Conservation (phyloP, 2,329 filamentous ascomycete species). For the Calonectria crousiana region DNA sequence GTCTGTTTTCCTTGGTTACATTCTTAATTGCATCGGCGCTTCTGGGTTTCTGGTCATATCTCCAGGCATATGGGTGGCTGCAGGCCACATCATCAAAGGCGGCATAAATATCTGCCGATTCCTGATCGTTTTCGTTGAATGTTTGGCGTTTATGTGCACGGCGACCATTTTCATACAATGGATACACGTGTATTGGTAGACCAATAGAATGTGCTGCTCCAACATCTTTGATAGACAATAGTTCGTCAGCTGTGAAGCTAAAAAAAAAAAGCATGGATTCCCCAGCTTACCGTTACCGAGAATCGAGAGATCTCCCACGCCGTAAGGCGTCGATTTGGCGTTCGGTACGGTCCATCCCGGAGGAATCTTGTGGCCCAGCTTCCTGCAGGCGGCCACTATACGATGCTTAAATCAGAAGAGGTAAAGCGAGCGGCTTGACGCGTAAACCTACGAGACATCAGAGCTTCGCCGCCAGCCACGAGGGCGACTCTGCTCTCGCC, state of each 20-base stretch:
- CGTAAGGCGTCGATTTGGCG: slow-evolving; percentile 57
- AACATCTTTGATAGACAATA: slow-evolving; percentile 54
- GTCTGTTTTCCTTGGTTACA: slow-evolving; percentile 68
- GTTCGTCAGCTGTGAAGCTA: neutral
- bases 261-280: fast-evolving
- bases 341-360: slow-evolving; percentile 68
- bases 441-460: slow-evolving; percentile 64
- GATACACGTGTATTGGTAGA: slow-evolving; percentile 75
- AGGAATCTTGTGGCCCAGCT: slow-evolving; percentile 48
- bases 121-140: slow-evolving; percentile 65
- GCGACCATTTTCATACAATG: slow-evolving; percentile 74
- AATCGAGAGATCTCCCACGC: slow-evolving; percentile 60
- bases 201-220: slow-evolving; percentile 70
- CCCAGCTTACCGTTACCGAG: slow-evolving; percentile 38
- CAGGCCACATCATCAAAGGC: slow-evolving; percentile 70
- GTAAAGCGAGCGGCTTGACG: neutral
- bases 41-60: slow-evolving; percentile 59
- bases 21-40: slow-evolving; percentile 65
- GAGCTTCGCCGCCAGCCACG: slow-evolving; percentile 73
- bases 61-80: slow-evolving; percentile 68
- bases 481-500: slow-evolving; percentile 69
- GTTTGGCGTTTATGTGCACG: slow-evolving; percentile 68
- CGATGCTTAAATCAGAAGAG: neutral
- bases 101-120: slow-evolving; percentile 71
- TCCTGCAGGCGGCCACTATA: neutral